Evolutionary conservation across 352 stramenopile species (phyloP), one percentile per base, ranked within the genome.

Genomic region (Pythium brachiatum): DNA sequence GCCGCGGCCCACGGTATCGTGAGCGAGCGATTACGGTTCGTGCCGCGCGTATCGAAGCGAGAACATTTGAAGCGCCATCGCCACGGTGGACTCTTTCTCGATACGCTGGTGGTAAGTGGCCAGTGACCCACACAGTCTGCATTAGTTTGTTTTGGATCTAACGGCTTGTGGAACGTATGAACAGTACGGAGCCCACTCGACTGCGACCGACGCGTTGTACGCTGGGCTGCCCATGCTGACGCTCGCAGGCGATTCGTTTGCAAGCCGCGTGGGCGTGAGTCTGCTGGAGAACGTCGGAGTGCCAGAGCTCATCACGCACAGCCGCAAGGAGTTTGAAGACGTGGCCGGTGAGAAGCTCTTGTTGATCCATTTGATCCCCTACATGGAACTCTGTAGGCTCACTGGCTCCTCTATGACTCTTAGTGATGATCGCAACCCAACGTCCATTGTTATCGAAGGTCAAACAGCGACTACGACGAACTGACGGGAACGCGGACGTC

Each of bases 171-270:
- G n/a, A n/a, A n/a, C n/a, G n/a, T n/a, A n/a, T n/a, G 7, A n/a
- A 26, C 39, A 89, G 80, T 98, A 98, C 69, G 92, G 92, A 16
- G 92, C 92, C 20, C 94, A 98, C 76, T 97, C 92, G 7, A 95
- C 94, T 5, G 93, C 90, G 23, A 88, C 88, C 7, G 94, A 98
- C 67, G 85, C 88, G 20, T 71, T 98, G 26, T 89, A 78, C 47
- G 78, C 79, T 16, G 87, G 86, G 15, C 67, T 98, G 15, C 94
- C 94, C 7, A 81, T 98, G 41, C 71, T 98, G 18, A 96, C 92
- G 11, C 58, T 97, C 15, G 80, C 76, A 23, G 80, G 80, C 15
- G 74, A 86, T 43, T 70, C 78, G 20, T 86, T 88, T 47, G 76
- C 80, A 46, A 89, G 79, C 55, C 79, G 79, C 27, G 79, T 87